These are phyloP conservation scores for Penicillium sp. DNA, from an alignment of 2,329 filamentous ascomycete species.

Conservation along the genomic window DNA sequence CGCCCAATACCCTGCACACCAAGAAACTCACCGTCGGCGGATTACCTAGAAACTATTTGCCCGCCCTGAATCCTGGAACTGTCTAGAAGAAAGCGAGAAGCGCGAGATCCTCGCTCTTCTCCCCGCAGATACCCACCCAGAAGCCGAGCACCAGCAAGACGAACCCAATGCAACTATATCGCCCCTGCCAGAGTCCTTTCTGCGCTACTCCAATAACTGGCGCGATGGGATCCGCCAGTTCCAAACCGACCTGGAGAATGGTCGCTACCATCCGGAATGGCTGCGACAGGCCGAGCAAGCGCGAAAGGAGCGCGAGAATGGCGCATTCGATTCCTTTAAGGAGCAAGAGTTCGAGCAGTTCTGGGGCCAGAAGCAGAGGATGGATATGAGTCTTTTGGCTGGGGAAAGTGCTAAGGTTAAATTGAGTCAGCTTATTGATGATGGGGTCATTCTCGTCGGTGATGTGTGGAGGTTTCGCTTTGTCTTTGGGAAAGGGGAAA, in stretches of 20 bases:
- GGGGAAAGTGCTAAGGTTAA: slow-evolving; percentile 49
- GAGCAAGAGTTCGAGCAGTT: slow-evolving; percentile 58
- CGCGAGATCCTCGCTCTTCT: slow-evolving; percentile 44
- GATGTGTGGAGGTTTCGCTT: slow-evolving; percentile 48
- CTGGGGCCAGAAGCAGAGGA: slow-evolving; percentile 61
- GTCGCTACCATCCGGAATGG: slow-evolving; percentile 63
- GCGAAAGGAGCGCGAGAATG: slow-evolving; percentile 54
- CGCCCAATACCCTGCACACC: too few relatives aligned
- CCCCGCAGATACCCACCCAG: slow-evolving; percentile 47
- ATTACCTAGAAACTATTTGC: slow-evolving; percentile 49
- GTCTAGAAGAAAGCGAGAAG: slow-evolving; percentile 47
- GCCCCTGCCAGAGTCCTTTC: slow-evolving; percentile 45
- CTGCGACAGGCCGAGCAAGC: slow-evolving; percentile 59
- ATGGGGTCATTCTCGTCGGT: slow-evolving; percentile 41
- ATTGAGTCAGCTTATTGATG: slow-evolving; percentile 39
- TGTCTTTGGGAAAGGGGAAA: slow-evolving; percentile 30
- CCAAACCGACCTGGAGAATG: slow-evolving; percentile 59
- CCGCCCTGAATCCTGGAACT: slow-evolving; percentile 46
- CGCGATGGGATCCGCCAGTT: slow-evolving; percentile 59
- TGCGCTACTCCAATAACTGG: slow-evolving; percentile 54
- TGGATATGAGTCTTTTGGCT: slow-evolving; percentile 37
- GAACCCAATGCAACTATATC: slow-evolving; percentile 38
- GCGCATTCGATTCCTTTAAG: slow-evolving; percentile 62
- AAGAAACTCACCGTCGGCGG: too few relatives aligned
- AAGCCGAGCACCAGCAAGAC: slow-evolving; percentile 31